These are phyloP conservation scores for Daldinia vernicosa DNA, from an alignment of 495 filamentous ascomycete species.

Conservation along the genomic window DNA sequence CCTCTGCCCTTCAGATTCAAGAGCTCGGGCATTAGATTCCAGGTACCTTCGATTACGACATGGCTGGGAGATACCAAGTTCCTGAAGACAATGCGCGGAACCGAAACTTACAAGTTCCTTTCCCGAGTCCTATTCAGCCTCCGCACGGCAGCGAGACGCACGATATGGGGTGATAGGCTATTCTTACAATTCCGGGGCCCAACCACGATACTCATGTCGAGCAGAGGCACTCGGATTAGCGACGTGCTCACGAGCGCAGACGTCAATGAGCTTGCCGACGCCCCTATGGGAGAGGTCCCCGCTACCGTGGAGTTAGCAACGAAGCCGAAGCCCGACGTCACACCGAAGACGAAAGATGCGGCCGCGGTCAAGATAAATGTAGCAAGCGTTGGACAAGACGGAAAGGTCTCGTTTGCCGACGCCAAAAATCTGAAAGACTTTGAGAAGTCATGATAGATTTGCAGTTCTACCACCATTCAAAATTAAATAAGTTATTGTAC, in stretches of 20 bases:
- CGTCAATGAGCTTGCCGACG: slow-evolving; percentile 85
- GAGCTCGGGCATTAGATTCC: slow-evolving; percentile 76
- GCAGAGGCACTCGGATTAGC: slow-evolving; percentile 74
- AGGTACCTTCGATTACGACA: slow-evolving; percentile 72
- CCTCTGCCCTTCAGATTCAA: slow-evolving; percentile 87
- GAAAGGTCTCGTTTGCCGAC: slow-evolving; percentile 75
- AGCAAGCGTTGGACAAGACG: slow-evolving; percentile 69
- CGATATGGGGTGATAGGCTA: slow-evolving; percentile 93
- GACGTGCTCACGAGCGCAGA: slow-evolving; percentile 80
- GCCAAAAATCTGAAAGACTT: slow-evolving; percentile 63
- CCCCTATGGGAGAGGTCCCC: slow-evolving; percentile 67
- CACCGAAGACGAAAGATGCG: slow-evolving; percentile 47
- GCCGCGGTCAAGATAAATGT: slow-evolving; percentile 52
- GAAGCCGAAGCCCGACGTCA: slow-evolving; percentile 52
- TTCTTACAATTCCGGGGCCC: slow-evolving; percentile 92
- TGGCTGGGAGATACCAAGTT: slow-evolving; percentile 69
- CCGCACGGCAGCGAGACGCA: slow-evolving; percentile 76
- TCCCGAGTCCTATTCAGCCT: slow-evolving; percentile 68
- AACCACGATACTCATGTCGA: slow-evolving; percentile 83
- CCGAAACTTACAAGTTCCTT: slow-evolving; percentile 73
- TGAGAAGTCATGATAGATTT: slow-evolving; percentile 43
- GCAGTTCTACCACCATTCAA: neutral
- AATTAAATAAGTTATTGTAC: slow-evolving; percentile 4
- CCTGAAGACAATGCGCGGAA: slow-evolving; percentile 72
- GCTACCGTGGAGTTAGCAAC: slow-evolving; percentile 55